Base-by-base conservation (phyloP, 2,329 filamentous ascomycete genomes). In the Fusarium pseudonygamai region DNA sequence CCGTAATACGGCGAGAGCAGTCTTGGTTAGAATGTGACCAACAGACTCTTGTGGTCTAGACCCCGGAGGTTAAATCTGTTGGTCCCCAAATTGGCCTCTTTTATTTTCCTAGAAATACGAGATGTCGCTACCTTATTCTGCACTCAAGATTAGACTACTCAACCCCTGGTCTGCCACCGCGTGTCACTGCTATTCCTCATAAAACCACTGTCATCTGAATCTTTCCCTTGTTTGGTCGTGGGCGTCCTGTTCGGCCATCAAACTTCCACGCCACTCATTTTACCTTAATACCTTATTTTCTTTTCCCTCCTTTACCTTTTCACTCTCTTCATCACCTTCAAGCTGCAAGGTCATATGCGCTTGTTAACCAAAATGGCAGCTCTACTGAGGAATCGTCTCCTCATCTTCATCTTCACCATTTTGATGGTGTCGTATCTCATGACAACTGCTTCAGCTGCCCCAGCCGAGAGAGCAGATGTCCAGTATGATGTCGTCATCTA, bases 401-500 rank as follows among this genome's bases (percentile, higher is more conserved):
- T 69, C 36, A 49, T 69, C 11, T 28, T 69, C 5, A 53, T 72
- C 57, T 72, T 72, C 39, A 72, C 69, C 52, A 58, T 72, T 36
- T 72, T 43, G 16, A 69, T 72, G 64, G 69, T 68, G 45, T 72
- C 69, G 43, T 72, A 63, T 12, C 69, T 72, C 18, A 53, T 72
- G 32, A 62, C 63, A n/a, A 50, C 56, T 40, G 69, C 65, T 45
- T 55, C 69, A 11, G 69, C 69, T 26, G 69, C 58, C 16, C 69
- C 69, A 6, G 39, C 57, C 42, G 69, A 72, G 32, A 63, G 67
- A 50, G 55, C 47, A 49, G 62, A 46, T 28, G 24, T 45, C 37
- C 45, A 65, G 45, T 75, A 75, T 20, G 73, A 75, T 46, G 72
- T 75, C 28, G 60, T 75, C 39, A 73, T 75, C 40, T 75, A 75